These are phyloP conservation scores for Conticribra guillardii DNA, from an alignment of 108 stramenopile genomes.

Conservation along the genomic window DNA sequence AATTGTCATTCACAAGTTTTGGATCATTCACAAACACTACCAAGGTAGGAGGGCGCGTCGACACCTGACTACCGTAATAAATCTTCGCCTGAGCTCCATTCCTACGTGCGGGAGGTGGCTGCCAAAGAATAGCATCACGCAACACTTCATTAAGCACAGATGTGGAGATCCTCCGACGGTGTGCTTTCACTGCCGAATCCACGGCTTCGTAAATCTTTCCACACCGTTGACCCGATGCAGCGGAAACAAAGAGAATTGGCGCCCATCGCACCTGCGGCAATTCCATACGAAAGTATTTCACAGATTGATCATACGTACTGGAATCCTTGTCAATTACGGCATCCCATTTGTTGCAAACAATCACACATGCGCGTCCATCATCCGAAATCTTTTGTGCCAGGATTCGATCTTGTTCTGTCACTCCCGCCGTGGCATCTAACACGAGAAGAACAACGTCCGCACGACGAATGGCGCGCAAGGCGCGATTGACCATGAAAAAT, in stretches of 20 bases:
- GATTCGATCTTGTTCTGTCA: conserved; percentile 95
- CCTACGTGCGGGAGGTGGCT: conserved; percentile 90
- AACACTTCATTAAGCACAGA: conserved; percentile 95
- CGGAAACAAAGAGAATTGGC: conserved; percentile 95
- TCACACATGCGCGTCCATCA: conserved; percentile 96
- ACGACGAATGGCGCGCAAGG: conserved; percentile 93
- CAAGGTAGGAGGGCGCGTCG: conserved; percentile 91
- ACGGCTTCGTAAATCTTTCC: conserved; percentile 92
- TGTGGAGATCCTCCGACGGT: conserved; percentile 89
- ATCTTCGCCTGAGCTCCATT: conserved; percentile 92
- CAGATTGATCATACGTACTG: conserved; percentile 78
- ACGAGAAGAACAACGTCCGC: conserved; percentile 94
- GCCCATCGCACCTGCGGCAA: conserved; percentile 93
- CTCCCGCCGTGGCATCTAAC: conserved; percentile 94
- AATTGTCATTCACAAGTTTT: conserved; percentile 90
- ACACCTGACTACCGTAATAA: conserved; percentile 95
- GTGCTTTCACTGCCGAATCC: conserved; percentile 86
- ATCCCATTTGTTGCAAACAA: conserved; percentile 99
- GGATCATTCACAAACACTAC: conserved; percentile 97
- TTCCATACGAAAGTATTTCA: conserved; percentile 88
- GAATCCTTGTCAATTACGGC: conserved; percentile 94
- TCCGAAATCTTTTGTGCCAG: conserved; percentile 91
- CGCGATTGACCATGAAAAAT: conserved; percentile 98
- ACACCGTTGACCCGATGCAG: conserved; percentile 93
- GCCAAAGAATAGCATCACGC: conserved; percentile 95